Percentiles rank a stretch among this genome's conserved stretches.
Evolutionary conservation across 2,329 filamentous ascomycete genomes (phyloP).

Genomic region (Dactylellina leptospora): DNA sequence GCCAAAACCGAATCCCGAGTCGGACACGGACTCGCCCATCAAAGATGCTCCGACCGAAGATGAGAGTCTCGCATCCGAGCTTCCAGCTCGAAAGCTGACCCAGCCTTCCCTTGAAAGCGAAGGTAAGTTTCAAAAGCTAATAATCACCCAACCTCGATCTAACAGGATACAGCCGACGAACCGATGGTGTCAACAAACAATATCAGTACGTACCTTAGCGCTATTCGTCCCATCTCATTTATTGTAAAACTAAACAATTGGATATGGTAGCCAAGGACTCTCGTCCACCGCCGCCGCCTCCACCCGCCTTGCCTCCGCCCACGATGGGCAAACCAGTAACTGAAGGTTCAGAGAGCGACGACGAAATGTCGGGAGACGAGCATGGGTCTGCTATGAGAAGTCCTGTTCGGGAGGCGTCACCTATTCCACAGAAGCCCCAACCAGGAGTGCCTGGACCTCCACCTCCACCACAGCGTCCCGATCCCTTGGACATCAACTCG

Average conservation of each 20-base stretch:
- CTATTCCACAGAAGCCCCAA: slow-evolving; percentile 13
- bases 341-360: slow-evolving; percentile 85
- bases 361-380: slow-evolving; percentile 76
- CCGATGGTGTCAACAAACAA: slow-evolving; percentile 6
- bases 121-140: slow-evolving; percentile 26
- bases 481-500: slow-evolving; percentile 16
- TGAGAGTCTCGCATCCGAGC: slow-evolving; percentile 14
- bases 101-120: slow-evolving; percentile 44
- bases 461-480: slow-evolving; percentile 16
- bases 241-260: not conserved
- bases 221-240: too few species aligned
- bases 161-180: slow-evolving; percentile 23
- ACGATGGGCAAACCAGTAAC: slow-evolving; percentile 54
- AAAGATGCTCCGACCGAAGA: slow-evolving; percentile 50
- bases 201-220: slow-evolving; percentile 2
- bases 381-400: slow-evolving; percentile 59
- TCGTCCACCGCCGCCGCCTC: slow-evolving; percentile 59
- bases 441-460: slow-evolving; percentile 62
- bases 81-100: slow-evolving; percentile 1
- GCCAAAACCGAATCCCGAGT: slow-evolving; percentile 23
- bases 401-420: slow-evolving; percentile 13
- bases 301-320: slow-evolving; percentile 59
- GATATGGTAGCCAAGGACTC: slow-evolving; percentile 58
- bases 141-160: slow-evolving; percentile 1
- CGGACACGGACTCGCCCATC: slow-evolving; percentile 44